Base-by-base conservation (phyloP, 1,284 basidiomycete species). In the Mycena citricolor region DNA sequence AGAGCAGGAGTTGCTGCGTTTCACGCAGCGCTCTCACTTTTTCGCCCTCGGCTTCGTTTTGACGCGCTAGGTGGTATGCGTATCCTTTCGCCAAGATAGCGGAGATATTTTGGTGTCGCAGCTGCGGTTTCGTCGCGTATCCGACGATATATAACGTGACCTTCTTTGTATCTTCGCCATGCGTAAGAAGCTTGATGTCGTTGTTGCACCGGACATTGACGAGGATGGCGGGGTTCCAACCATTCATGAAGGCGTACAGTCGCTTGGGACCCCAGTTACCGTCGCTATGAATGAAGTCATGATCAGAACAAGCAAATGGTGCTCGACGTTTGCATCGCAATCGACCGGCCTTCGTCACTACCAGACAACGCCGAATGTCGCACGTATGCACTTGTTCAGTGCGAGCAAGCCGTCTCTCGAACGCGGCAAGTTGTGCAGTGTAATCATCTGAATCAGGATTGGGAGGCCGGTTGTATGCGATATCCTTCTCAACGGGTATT, bases 111-210 rank as follows among this genome's bases (percentile, higher is more conserved):
- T 49, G 34, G 0, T 43, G 53, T 3, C 47, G 42, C 0, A 41
- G 20, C 34, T 67, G 64, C 14, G 60, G 61, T 39, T 70, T 57
- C 2, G 52, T 32, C 0, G 44, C 32, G 37, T 71, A 71, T 0
- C 5, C 32, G 0, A 58, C 62, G 5, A 63, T 39, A 34, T 70
- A 70, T 23, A 42, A 67, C 0, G 54, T 39, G 1, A 56, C 24
- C 11, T 56, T 33, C 34, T 46, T 32, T 8, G 66, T 61, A n/a
- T 67, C 62, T 0, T 1, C 19, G 0, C 61, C 60, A 47, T 64
- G 65, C 2, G 58, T 64, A 1, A 69, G 39, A 0, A 69, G 39
- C 46, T 71, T 70, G 1, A 53, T 43, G 49, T 71, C 62, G 40
- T 69, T 58, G 46, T 71, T 72, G 35, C 61, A 61, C 0, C 54